These are phyloP conservation scores for Bipolaris cookei DNA, from an alignment of 2,329 filamentous ascomycete species.

Conservation along the genomic window DNA sequence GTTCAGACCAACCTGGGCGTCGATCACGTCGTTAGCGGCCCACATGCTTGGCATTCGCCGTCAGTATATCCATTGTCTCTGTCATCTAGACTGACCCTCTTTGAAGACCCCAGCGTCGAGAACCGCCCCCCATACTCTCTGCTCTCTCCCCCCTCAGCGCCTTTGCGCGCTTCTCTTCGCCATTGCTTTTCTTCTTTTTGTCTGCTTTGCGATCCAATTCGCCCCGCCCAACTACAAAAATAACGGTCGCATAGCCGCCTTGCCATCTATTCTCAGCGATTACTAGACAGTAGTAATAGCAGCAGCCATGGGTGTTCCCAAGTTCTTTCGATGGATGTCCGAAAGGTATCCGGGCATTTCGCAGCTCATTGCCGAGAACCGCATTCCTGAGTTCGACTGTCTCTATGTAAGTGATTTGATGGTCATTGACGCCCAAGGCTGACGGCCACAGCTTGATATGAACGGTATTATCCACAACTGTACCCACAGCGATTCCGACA, in stretches of 20 bases:
- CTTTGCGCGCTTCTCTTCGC: conserved; percentile 14
- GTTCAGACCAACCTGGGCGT: conserved; percentile 16
- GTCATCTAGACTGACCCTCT: conserved; percentile 32
- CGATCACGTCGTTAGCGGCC: conserved; percentile 12
- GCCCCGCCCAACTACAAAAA: not conserved
- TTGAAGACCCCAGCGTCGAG: conserved; percentile 51
- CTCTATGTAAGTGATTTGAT: conserved; percentile 71
- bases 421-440: conserved; percentile 16
- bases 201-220: conserved; percentile 8
- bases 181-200: conserved; percentile 4
- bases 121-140: conserved; percentile 36
- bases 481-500: conserved; percentile 95
- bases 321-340: conserved; percentile 99
- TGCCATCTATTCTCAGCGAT: conserved; percentile 21
- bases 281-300: conserved; percentile 27
- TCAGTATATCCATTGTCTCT: conserved; percentile 27
- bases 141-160: conserved; percentile 24
- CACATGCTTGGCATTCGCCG: conserved; percentile 24
- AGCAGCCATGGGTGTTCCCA: conserved; percentile 72
- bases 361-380: conserved; percentile 96
- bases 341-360: conserved; percentile 99
- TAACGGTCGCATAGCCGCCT: conserved; percentile 9
- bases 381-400: conserved; percentile 98
- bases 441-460: conserved; percentile 75
- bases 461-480: conserved; percentile 99